Base-by-base conservation (phyloP, 495 filamentous ascomycete genomes). In the Hypoxylon perforatum region DNA sequence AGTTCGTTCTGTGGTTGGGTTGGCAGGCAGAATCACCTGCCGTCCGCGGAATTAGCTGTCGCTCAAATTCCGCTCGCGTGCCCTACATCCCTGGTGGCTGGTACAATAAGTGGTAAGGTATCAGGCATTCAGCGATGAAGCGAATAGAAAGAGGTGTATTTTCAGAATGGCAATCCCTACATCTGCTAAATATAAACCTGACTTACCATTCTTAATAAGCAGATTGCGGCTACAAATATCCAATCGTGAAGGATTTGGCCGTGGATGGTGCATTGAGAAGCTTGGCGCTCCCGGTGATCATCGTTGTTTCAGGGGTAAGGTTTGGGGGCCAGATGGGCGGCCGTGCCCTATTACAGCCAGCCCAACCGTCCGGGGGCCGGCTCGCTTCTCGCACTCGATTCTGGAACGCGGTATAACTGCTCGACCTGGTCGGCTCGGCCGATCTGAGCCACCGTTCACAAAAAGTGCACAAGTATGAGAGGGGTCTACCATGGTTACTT, bases 211-310 rank as follows among this genome's bases (percentile, higher is more conserved):
- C 28, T 59, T 15, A 41, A 35, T 50, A 59, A 59, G 56, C 45
- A 59, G 28, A 17, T 49, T 59, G 56, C 44, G 56, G 56, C 45
- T 59, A 22, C 45, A 38, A 48, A 25, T 48, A 28, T 3, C 25
- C 25, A 28, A 38, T 38, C 35, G n/a, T 22, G 30, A 39, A 42
- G 56, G 56, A 59, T 59, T 59, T 12, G 25, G 14, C 56, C 44
- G 56, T 50, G 44, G 36, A 28, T 12, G 23, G 21, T 14, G 44
- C 14, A 58, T 50, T 25, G 14, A 35, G 49, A 58, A 49, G 55
- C 55, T 48, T 58, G 35, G 44, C 55, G 44, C 7, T 58, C 42
- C 42, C 44, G 28, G 38, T 38, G 56, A 59, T 59, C 56, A 22
- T 47, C 21, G 33, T n/a, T 59, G 22, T 18, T 59, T 59, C 36